Percentiles rank a stretch among this genome's conserved stretches.
Evolutionary conservation across 768 basidiomycete genomes (phyloP).

Genomic region (Tylopilus plumbeoviolaceoides): DNA sequence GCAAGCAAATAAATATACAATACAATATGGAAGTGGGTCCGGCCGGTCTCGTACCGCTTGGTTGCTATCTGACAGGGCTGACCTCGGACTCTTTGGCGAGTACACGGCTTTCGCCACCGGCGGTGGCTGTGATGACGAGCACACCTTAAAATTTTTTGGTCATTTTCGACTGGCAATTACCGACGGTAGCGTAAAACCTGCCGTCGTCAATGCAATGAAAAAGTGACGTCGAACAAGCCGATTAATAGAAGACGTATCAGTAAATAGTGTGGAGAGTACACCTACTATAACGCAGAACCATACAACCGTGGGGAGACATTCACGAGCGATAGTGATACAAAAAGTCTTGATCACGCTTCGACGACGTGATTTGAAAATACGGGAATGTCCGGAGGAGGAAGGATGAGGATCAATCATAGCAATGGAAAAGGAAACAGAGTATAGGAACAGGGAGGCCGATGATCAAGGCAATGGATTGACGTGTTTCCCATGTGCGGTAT

Average conservation of each 20-base stretch:
- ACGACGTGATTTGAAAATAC: constrained; percentile 28
- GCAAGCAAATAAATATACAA: constrained; percentile 5
- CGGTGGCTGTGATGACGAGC: constrained; percentile 27
- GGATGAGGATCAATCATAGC: constrained; percentile 21
- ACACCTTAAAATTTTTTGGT: constrained; percentile 31
- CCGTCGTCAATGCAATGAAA: constrained; percentile 9
- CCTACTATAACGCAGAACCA: constrained; percentile 30
- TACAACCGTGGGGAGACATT: constrained; percentile 19
- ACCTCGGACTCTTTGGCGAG: constrained; percentile 17
- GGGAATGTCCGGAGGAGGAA: constrained; percentile 23
- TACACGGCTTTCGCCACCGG: constrained; percentile 15
- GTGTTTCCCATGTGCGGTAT: constrained; percentile 43
- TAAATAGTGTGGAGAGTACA: constrained; percentile 32
- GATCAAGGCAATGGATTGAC: constrained; percentile 45
- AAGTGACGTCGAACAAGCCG: constrained; percentile 16
- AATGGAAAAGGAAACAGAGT: constrained; percentile 12
- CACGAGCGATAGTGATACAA: constrained; percentile 32
- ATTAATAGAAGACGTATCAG: constrained; percentile 31
- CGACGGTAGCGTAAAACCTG: constrained; percentile 24
- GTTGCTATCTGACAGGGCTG: constrained; percentile 4
- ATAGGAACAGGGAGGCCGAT: constrained; percentile 15
- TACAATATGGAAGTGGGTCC: background rate
- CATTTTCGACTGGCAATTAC: constrained; percentile 19
- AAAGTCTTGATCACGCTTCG: constrained; percentile 22
- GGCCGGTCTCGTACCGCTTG: constrained; percentile 1